Evolutionary conservation across 441 rosid species (phyloP), one percentile per base, ranked within the genome.

Genomic region (Euphorbia schlechtendalii): DNA sequence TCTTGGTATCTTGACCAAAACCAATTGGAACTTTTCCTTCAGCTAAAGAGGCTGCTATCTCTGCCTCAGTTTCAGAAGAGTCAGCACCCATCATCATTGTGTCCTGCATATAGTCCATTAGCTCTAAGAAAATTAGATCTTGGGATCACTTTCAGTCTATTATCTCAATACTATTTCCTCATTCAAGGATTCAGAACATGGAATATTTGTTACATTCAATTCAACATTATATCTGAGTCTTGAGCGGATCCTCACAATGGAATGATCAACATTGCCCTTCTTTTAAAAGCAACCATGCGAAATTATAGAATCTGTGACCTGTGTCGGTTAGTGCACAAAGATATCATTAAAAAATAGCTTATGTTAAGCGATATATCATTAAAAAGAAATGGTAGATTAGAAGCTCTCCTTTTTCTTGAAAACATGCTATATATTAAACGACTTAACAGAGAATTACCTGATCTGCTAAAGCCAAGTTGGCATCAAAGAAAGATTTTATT

Each of bases 11-110:
- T 75, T 69, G 69, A 1, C 93, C 96, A 0, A 90, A 82, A 6
- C 97, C 96, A 3, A 86, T 17, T 0, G 96, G 96, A 76, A 86
- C 87, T 73, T 83, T 84, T 28, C 84, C 85, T 61, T 78, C 79
- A 0, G 88, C 88, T 43, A 86, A 66, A 22, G 72, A 70, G 43
- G 88, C 79, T 2, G 87, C 85, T 48, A 82, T 86, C 67, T 86
- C 93, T 27, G 82, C 76, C 68, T 88, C 96, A 0, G 92, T 88
- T 69, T 91, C 81, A 72, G 86, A 91, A 74, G 69, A 75, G 64
- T 88, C 92, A 32, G 94, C 94, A 54, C 96, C 93, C 89, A 86
- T 86, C 97, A 88, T 86, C 90, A 91, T 79, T 0, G 90, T 85
- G 63, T 91, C 90, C 86, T 84, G 75, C 36, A 68, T n/a, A n/a